Evolutionary conservation across 2,329 filamentous ascomycete species (phyloP).

Genomic region (Erysiphe pulchra): DNA sequence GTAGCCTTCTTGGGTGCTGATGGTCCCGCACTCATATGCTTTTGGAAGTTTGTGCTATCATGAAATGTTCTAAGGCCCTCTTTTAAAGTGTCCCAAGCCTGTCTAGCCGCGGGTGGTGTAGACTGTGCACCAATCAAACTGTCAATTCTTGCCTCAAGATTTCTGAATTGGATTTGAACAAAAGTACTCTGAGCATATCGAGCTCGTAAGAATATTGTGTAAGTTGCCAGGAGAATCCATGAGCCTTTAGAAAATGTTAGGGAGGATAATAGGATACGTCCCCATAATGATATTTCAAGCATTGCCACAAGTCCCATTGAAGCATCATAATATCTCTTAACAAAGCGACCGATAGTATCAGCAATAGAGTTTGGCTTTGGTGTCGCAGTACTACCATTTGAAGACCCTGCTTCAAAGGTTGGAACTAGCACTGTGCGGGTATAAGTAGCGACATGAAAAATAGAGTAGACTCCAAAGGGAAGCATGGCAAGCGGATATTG

Average conservation of each 20-base stretch:
- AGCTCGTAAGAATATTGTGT: conserved; percentile 79
- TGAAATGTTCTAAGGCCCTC: conserved; percentile 44
- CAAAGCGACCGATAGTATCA: conserved; percentile 71
- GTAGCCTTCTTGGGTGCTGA: conserved; percentile 32
- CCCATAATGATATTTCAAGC: conserved; percentile 72
- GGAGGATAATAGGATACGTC: conserved; percentile 56
- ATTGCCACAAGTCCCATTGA: conserved; percentile 83
- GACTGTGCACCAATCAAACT: conserved; percentile 65
- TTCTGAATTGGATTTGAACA: conserved; percentile 58
- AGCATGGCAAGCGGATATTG: conserved; percentile 78
- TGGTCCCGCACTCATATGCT: conserved; percentile 33
- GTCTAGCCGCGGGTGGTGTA: conserved; percentile 52
- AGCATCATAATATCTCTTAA: conserved; percentile 92
- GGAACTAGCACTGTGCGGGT: conserved; percentile 82
- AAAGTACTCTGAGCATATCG: conserved; percentile 77
- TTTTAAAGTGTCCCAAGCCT: conserved; percentile 66
- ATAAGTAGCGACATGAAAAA: conserved; percentile 97
- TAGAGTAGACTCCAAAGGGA: conserved; percentile 85
- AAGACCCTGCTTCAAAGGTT: conserved; percentile 35
- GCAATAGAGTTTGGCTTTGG: conserved; percentile 36
- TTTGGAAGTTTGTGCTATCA: conserved; percentile 52
- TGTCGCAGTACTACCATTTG: conserved; percentile 26
- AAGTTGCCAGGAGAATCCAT: conserved; percentile 66
- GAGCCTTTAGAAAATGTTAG: conserved; percentile 74
- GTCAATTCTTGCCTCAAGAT: conserved; percentile 52